Evolutionary conservation across 192 early-diverging fungal species (phyloP), one percentile per base, ranked within the genome.

Genomic region (Gamsiella multidivaricata): DNA sequence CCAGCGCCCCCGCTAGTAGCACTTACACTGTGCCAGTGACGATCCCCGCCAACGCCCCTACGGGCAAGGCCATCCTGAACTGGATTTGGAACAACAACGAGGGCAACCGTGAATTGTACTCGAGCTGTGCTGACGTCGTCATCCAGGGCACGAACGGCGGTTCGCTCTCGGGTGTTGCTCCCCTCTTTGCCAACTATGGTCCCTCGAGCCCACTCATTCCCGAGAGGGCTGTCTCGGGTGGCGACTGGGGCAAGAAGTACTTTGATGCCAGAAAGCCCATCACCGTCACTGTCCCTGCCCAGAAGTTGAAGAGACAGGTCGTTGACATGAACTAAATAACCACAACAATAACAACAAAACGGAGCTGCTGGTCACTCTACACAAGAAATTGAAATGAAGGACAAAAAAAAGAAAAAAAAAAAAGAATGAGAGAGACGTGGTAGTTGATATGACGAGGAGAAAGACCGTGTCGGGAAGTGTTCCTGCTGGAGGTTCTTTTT

Each of bases 101-200:
- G 57, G 90, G 90, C 15, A 90, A 91, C 70, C 88, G 90, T 51
- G 90, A 90, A 64, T 82, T 86, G 36, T 91, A 91, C 75, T 87
- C 86, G 81, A 86, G 83, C 70, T 90, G 90, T 59, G 86, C 86
- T 31, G 89, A 90, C 36, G 62, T 90, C 23, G 78, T 81, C 25
- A 87, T 90, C 58, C 51, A 74, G 29, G 85, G 84, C 2, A 60
- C 64, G 11, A 53, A 53, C 5, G 68, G 75, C 9, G 74, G 76
- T 17, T 65, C 80, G 18, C 72, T 85, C 71, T 80, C 82, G 3
- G 87, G 84, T 11, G 82, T 82, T 0, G 70, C 81, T 15, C 80
- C 86, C 50, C 55, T 87, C 11, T 74, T 82, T 17, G 83, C 87
- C 32, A 88, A 88, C 81, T 87, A 86, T 56, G 52, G 81, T 20